phyloP scores from a whole-genome alignment of 805 yeast genomes.

The Sugiyamaella qingdaonensis region DNA sequence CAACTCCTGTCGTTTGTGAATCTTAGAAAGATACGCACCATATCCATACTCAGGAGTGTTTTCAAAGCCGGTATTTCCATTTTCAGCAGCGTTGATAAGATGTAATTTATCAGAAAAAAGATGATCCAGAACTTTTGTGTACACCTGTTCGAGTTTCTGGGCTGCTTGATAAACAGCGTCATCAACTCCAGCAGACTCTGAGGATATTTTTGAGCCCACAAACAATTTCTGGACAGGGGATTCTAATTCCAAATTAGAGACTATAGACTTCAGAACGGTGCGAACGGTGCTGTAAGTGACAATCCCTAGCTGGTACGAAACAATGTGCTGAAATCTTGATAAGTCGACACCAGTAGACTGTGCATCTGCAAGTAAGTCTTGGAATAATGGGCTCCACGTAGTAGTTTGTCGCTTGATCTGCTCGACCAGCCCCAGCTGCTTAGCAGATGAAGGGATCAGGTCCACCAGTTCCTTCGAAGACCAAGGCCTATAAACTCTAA shows the following conservation, averaged over 20 bases:
- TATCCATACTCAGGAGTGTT: conserved; percentile 82
- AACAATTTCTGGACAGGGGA: conserved; percentile 60
- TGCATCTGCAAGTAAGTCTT: conserved; percentile 68
- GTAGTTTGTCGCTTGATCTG: conserved; percentile 48
- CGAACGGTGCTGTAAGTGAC: conserved; percentile 39
- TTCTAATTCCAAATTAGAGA: conserved; percentile 48
- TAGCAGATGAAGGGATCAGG: conserved; percentile 51
- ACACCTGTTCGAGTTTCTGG: conserved; percentile 63
- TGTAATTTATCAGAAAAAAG: conserved; percentile 53
- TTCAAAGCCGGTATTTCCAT: conserved; percentile 38
- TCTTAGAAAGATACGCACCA: conserved; percentile 63
- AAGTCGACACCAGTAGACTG: conserved; percentile 16
- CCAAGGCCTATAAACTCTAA: conserved; percentile 75
- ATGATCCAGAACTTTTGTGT: conserved; percentile 69
- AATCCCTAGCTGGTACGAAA: conserved; percentile 51
- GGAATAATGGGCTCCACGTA: conserved; percentile 64
- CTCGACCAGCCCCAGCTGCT: conserved; percentile 58
- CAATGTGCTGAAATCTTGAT: conserved; percentile 37
- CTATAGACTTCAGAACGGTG: conserved; percentile 44
- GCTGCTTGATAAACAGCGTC: conserved; percentile 45
- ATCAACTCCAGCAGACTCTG: conserved; percentile 21
- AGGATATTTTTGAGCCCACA: conserved; percentile 42
- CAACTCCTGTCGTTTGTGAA: conserved; percentile 48
- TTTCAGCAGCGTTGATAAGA: conserved; percentile 55
- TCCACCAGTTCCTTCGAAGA: conserved; percentile 46